phyloP scores from a whole-genome alignment of 2,329 filamentous ascomycete genomes.

The Ophiocordyceps australis region DNA sequence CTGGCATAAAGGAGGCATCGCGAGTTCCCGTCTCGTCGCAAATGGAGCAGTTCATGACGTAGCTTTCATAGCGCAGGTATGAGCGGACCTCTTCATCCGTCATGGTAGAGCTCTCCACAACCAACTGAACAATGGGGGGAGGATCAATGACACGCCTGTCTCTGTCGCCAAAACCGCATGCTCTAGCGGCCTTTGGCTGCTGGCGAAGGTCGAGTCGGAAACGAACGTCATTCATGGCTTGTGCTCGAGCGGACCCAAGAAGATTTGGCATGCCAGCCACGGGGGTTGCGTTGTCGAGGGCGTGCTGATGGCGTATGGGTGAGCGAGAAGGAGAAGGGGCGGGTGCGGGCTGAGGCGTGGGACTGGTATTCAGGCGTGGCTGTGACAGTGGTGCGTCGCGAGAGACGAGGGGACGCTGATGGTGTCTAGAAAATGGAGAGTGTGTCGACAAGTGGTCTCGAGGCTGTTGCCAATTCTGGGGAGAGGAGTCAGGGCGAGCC shows the following conservation, averaged over 20 bases:
- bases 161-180: conserved; percentile 69
- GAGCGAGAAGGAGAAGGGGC: neutral
- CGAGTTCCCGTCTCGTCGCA: conserved; percentile 49
- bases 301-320: neutral
- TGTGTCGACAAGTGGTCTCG: neutral
- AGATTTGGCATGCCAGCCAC: conserved; percentile 9
- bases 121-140: conserved; percentile 63
- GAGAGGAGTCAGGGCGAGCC: neutral
- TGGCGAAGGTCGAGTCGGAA: conserved; percentile 40
- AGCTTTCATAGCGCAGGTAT: conserved; percentile 41
- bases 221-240: conserved; percentile 6
- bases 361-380: neutral
- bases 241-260: conserved; percentile 5
- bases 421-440: neutral
- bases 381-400: neutral
- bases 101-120: conserved; percentile 37
- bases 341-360: neutral
- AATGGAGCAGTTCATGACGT: conserved; percentile 61
- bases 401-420: neutral
- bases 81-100: conserved; percentile 32
- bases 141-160: conserved; percentile 71
- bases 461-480: neutral
- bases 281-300: conserved; percentile 1
- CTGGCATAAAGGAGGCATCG: conserved; percentile 54
- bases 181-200: conserved; percentile 59